Evolutionary conservation across 2,329 filamentous ascomycete genomes (phyloP).

Genomic region (Colletotrichum ledebouriae): DNA sequence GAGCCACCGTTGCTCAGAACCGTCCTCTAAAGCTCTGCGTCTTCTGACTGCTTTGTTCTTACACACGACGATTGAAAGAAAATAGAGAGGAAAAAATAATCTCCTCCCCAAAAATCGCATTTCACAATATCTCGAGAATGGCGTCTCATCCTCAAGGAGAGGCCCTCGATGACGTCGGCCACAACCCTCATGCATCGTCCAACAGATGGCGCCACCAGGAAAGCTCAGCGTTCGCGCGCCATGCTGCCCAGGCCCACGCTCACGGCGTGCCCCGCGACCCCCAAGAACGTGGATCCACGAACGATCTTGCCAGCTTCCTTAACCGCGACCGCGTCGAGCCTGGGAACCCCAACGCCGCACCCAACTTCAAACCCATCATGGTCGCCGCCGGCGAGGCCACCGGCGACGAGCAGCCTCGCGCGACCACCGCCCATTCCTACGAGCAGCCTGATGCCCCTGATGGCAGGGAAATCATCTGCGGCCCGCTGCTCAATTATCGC

Average conservation of each 20-base stretch:
- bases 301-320: slow-evolving; percentile 68
- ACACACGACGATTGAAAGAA: too few relatives aligned
- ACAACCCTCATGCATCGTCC: slow-evolving; percentile 68
- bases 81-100: slow-evolving; percentile 45
- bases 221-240: slow-evolving; percentile 66
- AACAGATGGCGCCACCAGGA: slow-evolving; percentile 75
- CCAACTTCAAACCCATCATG: slow-evolving; percentile 63
- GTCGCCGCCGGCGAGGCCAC: slow-evolving; percentile 56
- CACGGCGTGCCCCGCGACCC: slow-evolving; percentile 55
- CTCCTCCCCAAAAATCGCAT: background rate
- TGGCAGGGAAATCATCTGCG: slow-evolving; percentile 74
- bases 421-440: slow-evolving; percentile 37
- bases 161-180: slow-evolving; percentile 51
- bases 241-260: slow-evolving; percentile 54
- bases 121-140: slow-evolving; percentile 36
- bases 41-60: slow-evolving; percentile 20
- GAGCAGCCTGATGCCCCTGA: slow-evolving; percentile 50
- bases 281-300: slow-evolving; percentile 58
- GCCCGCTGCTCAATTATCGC: slow-evolving; percentile 83
- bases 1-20: slow-evolving; percentile 27
- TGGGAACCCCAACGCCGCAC: slow-evolving; percentile 48
- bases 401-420: slow-evolving; percentile 45
- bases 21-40: background rate
- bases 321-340: slow-evolving; percentile 67
- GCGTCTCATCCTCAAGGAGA: slow-evolving; percentile 44